Base-by-base conservation (phyloP, 768 basidiomycete species). In the Pholiota conissans region DNA sequence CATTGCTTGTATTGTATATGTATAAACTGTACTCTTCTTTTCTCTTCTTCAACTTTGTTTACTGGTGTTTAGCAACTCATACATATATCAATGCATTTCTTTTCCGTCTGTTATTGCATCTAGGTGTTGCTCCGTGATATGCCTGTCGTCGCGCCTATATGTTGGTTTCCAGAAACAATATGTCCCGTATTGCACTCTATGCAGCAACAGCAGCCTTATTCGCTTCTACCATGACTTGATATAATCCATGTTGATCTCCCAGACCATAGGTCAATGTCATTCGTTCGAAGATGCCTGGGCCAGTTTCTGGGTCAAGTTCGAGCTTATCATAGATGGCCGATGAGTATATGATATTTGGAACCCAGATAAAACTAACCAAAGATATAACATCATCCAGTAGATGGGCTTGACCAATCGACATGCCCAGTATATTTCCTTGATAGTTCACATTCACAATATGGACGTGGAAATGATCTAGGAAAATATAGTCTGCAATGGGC, bases 311-410 rank as follows among this genome's bases (percentile, higher is more conserved):
- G 58, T 89, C 89, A n/a, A 95, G 79, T 82, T 95, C 69, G 28
- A 74, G 68, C 72, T 74, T 20, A 18, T 22, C 11, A 14, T 40
- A 27, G 16, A 49, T 11, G 55, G 40, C 29, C 16, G 3, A 28
- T 28, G 24, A 52, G 22, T 52, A 29, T 29, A 14, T 16, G 24
- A 26, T 14, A 10, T 10, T 6, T 20, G 16, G 18, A 8, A 22
- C 20, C 4, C 28, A 40, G 1, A 29, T 34, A 57, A 6, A 45
- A 46, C 49, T 45, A 3, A 95, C 93, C 72, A 96, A 70, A 2
- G 90, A 86, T 58, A 98, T 95, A 49, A 98, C 71, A 71, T 97
- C 93, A 63, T 98, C 96, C 8, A 99, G 77, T 11, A 98, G 78
- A 74, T 97, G 94, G 0, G 95, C 93, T 67, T 95, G 95, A 1